Percentiles rank a stretch among this genome's conserved stretches.
Conservation (phyloP, 768 basidiomycete genomes). For the Amanita muscaria region DNA sequence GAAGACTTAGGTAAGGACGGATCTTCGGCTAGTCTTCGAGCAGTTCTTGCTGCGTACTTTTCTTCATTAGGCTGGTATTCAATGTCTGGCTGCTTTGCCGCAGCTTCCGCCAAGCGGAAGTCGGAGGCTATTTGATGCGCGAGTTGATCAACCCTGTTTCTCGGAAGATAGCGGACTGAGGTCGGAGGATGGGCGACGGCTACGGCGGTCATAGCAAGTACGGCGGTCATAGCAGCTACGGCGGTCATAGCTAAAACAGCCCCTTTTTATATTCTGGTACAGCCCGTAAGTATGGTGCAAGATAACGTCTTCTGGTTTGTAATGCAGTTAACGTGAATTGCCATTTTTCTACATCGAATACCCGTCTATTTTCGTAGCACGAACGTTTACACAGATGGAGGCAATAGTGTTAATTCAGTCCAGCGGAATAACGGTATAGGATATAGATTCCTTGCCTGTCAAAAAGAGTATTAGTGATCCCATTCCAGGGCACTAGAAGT, state of each 20-base stretch:
- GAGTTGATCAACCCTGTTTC: not conserved
- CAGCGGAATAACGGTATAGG: too few relatives aligned
- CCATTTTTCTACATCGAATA: too few relatives aligned
- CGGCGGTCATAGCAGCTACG: too few relatives aligned
- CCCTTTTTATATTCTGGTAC: too few relatives aligned
- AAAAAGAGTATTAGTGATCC: not conserved
- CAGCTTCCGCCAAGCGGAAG: not conserved
- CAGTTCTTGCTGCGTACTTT: slow-evolving; percentile 31
- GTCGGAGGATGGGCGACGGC: slow-evolving; percentile 1
- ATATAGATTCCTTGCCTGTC: too few relatives aligned
- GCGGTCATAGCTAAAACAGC: too few relatives aligned
- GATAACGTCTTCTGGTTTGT: not conserved
- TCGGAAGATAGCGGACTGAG: too few relatives aligned
- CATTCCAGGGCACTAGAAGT: not conserved
- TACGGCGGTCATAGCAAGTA: slow-evolving; percentile 4
- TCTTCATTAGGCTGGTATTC: slow-evolving; percentile 29
- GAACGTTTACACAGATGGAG: not conserved
- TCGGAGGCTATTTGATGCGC: not conserved
- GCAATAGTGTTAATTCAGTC: too few relatives aligned
- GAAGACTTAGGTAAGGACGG: slow-evolving; percentile 21
- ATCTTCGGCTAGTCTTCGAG: slow-evolving; percentile 25
- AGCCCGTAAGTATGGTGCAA: not conserved
- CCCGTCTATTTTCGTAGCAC: not conserved
- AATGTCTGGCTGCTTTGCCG: slow-evolving; percentile 27
- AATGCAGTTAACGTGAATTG: too few relatives aligned